Percentiles rank a stretch among this genome's conserved stretches.
These are phyloP conservation scores for Coniferiporia sulphurascens DNA, from an alignment of 1,284 basidiomycete genomes.

Conservation along the genomic window DNA sequence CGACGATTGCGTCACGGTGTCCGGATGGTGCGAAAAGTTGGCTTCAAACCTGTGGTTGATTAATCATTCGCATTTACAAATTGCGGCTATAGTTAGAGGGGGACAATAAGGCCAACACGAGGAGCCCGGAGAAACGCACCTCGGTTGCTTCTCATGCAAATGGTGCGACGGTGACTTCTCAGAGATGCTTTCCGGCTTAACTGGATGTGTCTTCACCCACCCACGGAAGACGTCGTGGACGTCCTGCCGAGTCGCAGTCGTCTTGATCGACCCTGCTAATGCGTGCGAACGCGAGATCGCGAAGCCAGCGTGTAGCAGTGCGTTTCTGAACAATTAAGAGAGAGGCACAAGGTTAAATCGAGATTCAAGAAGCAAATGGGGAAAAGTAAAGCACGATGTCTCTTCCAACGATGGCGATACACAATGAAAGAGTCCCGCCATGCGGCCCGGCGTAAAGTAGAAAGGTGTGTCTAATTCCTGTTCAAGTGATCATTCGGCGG, in stretches of 20 bases:
- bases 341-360: neutral
- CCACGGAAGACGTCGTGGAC: conserved; percentile 82
- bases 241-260: conserved; percentile 68
- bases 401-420: conserved; percentile 71
- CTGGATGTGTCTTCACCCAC: conserved; percentile 80
- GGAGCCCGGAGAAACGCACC: conserved; percentile 38
- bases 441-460: conserved; percentile 86
- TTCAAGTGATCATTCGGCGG: neutral
- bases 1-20: conserved; percentile 46
- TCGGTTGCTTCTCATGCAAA: conserved; percentile 61
- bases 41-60: conserved; percentile 48
- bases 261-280: conserved; percentile 86
- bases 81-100: conserved; percentile 17
- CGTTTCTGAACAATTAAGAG: conserved; percentile 51
- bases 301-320: conserved; percentile 83
- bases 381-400: conserved; percentile 47
- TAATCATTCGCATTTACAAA: conserved; percentile 14
- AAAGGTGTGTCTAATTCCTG: conserved; percentile 82
- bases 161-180: conserved; percentile 63
- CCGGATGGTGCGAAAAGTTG: conserved; percentile 71
- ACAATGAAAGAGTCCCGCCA: conserved; percentile 83
- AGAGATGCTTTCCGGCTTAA: conserved; percentile 76
- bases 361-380: neutral
- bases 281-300: conserved; percentile 89
- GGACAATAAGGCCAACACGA: neutral